Percentiles rank a stretch among this genome's conserved stretches.
Conservation (phyloP, 805 yeast species). For the Saccharomycopsis oosterbeekiorum region DNA sequence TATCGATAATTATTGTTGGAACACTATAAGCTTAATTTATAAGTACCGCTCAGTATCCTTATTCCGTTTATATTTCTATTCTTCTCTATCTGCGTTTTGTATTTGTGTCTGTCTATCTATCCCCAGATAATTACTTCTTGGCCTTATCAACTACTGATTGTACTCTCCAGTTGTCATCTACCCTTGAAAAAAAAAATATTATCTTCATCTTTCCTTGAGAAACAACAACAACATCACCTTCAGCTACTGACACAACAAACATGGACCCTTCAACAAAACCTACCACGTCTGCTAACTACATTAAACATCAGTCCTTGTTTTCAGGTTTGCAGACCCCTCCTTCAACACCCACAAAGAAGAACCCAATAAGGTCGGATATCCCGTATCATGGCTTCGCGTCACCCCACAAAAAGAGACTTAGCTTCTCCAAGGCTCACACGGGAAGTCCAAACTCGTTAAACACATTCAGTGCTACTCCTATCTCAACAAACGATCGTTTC, state of each 20-base stretch:
- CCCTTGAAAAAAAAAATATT: no score
- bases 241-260: no score
- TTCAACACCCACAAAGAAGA: neutral
- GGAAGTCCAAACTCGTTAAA: neutral
- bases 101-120: neutral
- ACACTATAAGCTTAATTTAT: neutral
- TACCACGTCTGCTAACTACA: neutral
- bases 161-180: no score
- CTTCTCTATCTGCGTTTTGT: neutral
- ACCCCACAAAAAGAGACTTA: neutral
- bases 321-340: neutral
- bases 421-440: neutral
- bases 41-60: no score
- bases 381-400: neutral
- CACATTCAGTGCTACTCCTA: constrained; percentile 26
- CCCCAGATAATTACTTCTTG: neutral
- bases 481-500: constrained; percentile 54
- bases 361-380: neutral
- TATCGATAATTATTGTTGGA: neutral
- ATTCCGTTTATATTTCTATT: neutral
- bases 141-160: no score
- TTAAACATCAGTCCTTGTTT: neutral
- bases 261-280: neutral
- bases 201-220: no score
- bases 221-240: no score